These are phyloP conservation scores for Alternaria arbusti DNA, from an alignment of 2,329 filamentous ascomycete species.

Conservation along the genomic window DNA sequence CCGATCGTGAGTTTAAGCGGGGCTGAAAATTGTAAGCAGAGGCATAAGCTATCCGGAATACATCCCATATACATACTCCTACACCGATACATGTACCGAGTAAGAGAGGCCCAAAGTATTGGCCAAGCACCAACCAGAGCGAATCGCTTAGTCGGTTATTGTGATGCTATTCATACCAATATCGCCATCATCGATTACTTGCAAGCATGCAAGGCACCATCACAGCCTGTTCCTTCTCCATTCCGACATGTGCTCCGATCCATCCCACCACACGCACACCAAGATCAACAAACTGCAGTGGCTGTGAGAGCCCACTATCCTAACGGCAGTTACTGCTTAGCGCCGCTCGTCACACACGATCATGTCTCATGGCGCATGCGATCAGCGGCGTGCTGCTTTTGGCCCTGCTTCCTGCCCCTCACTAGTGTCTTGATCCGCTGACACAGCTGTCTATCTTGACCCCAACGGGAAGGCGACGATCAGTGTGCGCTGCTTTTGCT, in stretches of 20 bases:
- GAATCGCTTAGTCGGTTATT: neutral
- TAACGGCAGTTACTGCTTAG: neutral
- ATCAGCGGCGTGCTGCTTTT: constrained; percentile 3
- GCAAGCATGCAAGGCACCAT: neutral
- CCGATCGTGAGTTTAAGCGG: neutral
- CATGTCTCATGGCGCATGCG: neutral
- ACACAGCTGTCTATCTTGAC: constrained; percentile 1
- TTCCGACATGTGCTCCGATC: neutral
- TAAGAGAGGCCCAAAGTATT: neutral
- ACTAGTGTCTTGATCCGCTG: constrained; percentile 1
- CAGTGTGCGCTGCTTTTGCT: constrained; percentile 2
- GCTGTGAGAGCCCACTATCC: neutral
- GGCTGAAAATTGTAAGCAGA: neutral
- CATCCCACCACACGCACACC: neutral
- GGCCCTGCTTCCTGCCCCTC: neutral
- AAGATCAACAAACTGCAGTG: constrained; percentile 1
- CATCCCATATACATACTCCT: neutral
- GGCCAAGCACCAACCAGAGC: neutral
- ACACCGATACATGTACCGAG: neutral
- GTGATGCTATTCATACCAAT: neutral
- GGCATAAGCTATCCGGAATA: neutral
- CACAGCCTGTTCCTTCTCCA: neutral
- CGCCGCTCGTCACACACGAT: neutral
- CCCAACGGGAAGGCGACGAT: constrained; percentile 4
- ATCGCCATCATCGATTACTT: neutral